These are phyloP conservation scores for Biscutella laevigata DNA, from an alignment of 441 rosid species.

Conservation along the genomic window DNA sequence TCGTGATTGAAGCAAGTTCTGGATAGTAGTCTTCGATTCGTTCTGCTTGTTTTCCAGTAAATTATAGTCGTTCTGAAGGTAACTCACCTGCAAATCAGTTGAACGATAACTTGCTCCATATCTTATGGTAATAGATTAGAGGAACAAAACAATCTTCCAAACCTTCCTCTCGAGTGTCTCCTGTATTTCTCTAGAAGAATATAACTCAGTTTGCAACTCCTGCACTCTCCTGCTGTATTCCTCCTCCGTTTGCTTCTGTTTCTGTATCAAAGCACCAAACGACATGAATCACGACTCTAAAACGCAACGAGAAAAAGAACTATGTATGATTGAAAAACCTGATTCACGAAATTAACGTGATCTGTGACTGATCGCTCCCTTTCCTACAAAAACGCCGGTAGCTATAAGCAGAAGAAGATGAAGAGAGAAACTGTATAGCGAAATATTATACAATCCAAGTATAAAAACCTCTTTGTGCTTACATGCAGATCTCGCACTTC, in stretches of 20 bases:
- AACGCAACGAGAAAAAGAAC: neutral
- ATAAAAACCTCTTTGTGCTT: conserved; percentile 6
- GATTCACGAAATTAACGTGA: conserved; percentile 34
- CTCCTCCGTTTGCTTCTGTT: conserved; percentile 63
- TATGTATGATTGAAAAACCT: conserved; percentile 31
- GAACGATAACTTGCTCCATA: neutral
- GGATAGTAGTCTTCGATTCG: conserved; percentile 55
- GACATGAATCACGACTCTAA: neutral
- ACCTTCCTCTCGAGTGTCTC: conserved; percentile 63
- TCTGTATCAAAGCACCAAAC: conserved; percentile 35
- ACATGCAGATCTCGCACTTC: conserved; percentile 65
- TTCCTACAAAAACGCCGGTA: conserved; percentile 32
- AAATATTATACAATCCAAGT: neutral
- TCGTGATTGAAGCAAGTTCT: conserved; percentile 55
- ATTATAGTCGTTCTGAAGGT: conserved; percentile 59
- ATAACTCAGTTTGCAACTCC: conserved; percentile 51
- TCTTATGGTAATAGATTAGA: conserved; percentile 23
- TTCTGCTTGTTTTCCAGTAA: conserved; percentile 61
- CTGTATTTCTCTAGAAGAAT: conserved; percentile 37
- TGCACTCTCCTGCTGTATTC: conserved; percentile 43
- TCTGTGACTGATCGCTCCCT: conserved; percentile 47
- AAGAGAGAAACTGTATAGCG: neutral
- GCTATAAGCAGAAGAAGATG: neutral
- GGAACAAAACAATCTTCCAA: neutral
- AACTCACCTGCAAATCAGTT: conserved; percentile 37